Base-by-base conservation (phyloP, 345 rosid species). In the Moricandia moricandioides region DNA sequence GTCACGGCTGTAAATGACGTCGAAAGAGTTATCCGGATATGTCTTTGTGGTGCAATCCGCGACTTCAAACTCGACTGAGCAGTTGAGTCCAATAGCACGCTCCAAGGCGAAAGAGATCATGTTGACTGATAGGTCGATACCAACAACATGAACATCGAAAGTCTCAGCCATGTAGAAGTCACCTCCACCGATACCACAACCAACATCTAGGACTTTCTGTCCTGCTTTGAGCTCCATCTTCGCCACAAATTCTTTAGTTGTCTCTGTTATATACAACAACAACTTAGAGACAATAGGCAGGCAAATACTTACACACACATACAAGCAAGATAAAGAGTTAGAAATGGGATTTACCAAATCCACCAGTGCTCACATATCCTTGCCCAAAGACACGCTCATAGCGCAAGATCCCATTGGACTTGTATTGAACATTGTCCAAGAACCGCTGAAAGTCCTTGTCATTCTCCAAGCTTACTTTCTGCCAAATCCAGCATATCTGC, bases 171-270 rank as follows among this genome's bases (percentile, higher is more conserved):
- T 95, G 85, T 90, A 95, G 81, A 95, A 95, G 83, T 90, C 96
- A 60, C 98, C 97, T 77, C 99, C 99, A 6, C 96, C 98, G 1
- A 92, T 95, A 66, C 99, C 99, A 78, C 99, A 92, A 51, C 99
- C 99, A 77, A 89, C 98, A 85, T 95, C 99, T 8, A 92, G 80
- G 66, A 95, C 97, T 80, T 87, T 95, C 79, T 92, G 98, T 39
- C 97, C 92, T 7, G 94, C 88, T 78, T 83, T 91, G 24, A 95
- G 97, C 14, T 91, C 88, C 86, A 95, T 84, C 83, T 71, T 91
- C 24, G 71, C 88, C 73, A 92, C 98, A 85, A 95, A 92, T 64
- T 95, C 98, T 83, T 89, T 92, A 0, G 99, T 95, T 60, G 97
- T 95, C 65, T 89, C 99, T 95, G 92, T 79, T 63, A 73, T 76